Base-by-base conservation (phyloP, 2,329 filamentous ascomycete genomes). In the Setomelanomma holmii region DNA sequence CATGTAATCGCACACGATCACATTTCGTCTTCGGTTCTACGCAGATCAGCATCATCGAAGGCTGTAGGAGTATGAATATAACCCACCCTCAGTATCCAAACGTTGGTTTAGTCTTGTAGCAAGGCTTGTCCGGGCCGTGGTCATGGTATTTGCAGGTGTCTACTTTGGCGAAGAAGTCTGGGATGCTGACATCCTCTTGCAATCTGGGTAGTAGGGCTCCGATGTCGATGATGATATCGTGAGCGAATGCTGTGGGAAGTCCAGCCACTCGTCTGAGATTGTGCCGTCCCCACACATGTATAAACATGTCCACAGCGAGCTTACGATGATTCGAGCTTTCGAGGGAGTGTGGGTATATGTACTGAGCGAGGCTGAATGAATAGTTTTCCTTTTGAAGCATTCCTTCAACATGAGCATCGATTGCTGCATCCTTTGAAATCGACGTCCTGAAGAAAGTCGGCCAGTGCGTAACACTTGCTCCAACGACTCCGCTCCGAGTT, bases 101-200 rank as follows among this genome's bases (percentile, higher is more conserved):
- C 2, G 42, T 24, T 16, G 48, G 42, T 17, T 44, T 52, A 10
- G 17, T 52, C 19, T 43, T 52, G 39, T 52, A 52, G 42, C 49
- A 52, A 24, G 44, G 42, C 49, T 47, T 43, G n/a, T 52, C 34
- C 3, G 43, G n/a, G 3, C 44, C 44, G 20, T 52, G 49, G 10
- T 52, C 49, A 24, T 52, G 49, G 22, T 52, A 52, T 19, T 39
- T 43, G 39, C 49, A 52, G 6, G n/a, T 36, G 8, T 52, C 30
- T 6, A 30, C n/a, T n/a, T n/a, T n/a, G n/a, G n/a, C n/a, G n/a
- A n/a, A n/a, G n/a, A n/a, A n/a, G n/a, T n/a, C n/a, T n/a, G n/a
- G n/a, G n/a, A n/a, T n/a, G n/a, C n/a, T n/a, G n/a, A n/a, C n/a
- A n/a, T n/a, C n/a, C n/a, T n/a, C n/a, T n/a, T n/a, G n/a, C n/a